phyloP scores from a whole-genome alignment of 805 yeast genomes.

The Teunomyces kruisii region DNA sequence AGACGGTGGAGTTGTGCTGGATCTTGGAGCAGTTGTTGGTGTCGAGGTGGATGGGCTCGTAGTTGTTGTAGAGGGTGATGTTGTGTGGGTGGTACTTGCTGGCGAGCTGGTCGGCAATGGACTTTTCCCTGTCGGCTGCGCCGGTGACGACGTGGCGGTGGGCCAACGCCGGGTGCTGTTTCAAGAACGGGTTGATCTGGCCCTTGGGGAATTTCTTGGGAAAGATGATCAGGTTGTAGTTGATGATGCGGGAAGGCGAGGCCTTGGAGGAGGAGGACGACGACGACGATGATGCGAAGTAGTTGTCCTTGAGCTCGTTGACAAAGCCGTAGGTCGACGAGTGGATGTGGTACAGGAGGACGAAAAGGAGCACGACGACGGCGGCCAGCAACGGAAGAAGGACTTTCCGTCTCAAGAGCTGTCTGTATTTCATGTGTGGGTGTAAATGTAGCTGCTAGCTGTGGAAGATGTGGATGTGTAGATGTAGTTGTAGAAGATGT shows the following conservation, averaged over 20 bases:
- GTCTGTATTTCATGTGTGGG: no score
- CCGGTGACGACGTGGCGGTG: neutral
- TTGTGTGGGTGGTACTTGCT: neutral
- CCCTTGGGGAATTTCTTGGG: neutral
- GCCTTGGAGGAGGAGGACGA: no score
- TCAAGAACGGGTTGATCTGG: neutral
- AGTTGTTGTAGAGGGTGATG: neutral
- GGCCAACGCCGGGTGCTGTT: neutral
- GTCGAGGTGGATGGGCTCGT: neutral
- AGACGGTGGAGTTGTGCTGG: neutral
- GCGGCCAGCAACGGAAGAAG: no score
- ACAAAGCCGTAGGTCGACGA: no score
- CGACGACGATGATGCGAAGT: neutral
- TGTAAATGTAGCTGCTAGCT: no score
- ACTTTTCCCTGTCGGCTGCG: neutral
- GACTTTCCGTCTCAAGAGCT: no score
- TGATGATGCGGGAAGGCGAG: neutral
- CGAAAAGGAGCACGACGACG: no score
- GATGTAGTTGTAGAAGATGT: no score
- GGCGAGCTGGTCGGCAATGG: neutral
- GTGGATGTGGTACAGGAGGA: no score
- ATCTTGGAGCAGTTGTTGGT: neutral
- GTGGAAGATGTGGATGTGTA: no score
- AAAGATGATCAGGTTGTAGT: constrained; percentile 4
- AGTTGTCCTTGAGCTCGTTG: no score